A percentile compares a stretch with the other conserved stretches of the same genome.
Conservation (phyloP, 768 basidiomycete species). For the Pleurotus eryngii region DNA sequence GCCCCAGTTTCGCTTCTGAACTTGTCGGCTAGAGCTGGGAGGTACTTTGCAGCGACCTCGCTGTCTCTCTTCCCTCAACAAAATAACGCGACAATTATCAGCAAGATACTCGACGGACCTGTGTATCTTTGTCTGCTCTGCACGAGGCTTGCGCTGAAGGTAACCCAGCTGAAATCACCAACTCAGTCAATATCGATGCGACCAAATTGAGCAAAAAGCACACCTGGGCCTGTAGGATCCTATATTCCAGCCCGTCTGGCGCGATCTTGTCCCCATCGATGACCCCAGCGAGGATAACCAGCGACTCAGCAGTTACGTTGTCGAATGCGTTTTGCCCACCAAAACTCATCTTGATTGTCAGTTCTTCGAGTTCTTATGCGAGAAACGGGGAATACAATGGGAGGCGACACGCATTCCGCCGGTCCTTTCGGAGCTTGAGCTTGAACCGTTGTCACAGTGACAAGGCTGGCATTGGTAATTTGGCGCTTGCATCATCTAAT, state of each 20-base stretch:
- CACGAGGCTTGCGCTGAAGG: not conserved
- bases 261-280: slow-evolving; percentile 10
- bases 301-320: slow-evolving; percentile 9
- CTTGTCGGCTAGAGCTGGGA: slow-evolving; percentile 28
- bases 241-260: slow-evolving; percentile 9
- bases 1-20: slow-evolving; percentile 22
- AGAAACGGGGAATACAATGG: no score
- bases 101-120: slow-evolving; percentile 8
- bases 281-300: slow-evolving; percentile 14
- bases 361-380: no score
- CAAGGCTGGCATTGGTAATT: no score
- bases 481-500: no score
- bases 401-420: no score
- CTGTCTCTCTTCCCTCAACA: slow-evolving; percentile 11
- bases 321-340: no score
- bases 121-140: slow-evolving; percentile 17
- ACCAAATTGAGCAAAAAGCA: not conserved
- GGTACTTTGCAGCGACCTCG: slow-evolving; percentile 36
- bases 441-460: no score
- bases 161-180: slow-evolving; percentile 22
- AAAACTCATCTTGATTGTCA: no score
- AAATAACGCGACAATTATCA: not conserved
- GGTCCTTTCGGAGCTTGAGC: no score
- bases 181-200: not conserved
- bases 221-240: slow-evolving; percentile 20